phyloP scores from a whole-genome alignment of 106 monocot species.

The Amphibolis antarctica region DNA sequence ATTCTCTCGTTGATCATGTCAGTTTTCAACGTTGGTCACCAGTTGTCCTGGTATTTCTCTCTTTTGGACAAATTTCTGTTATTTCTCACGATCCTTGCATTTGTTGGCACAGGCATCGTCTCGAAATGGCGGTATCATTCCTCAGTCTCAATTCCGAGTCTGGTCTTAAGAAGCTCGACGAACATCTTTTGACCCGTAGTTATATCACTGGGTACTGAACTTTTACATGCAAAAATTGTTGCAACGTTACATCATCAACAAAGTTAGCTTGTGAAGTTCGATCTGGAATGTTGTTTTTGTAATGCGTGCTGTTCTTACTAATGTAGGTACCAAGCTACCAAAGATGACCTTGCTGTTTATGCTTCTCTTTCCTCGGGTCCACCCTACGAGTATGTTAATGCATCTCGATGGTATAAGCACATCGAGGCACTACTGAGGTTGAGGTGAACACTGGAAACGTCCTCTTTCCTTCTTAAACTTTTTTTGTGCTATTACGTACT shows the following conservation, averaged over 20 bases:
- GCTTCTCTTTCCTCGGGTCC: constrained; percentile 32
- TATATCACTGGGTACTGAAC: constrained; percentile 77
- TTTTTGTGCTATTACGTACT: not conserved
- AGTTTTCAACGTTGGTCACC: too few relatives aligned
- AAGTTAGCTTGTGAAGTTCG: not conserved
- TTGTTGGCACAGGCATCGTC: not conserved
- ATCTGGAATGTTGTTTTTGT: not conserved
- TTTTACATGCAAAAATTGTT: not conserved
- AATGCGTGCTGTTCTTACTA: not conserved
- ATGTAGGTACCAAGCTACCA: constrained; percentile 87
- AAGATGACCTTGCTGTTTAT: constrained; percentile 73
- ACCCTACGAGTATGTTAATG: constrained; percentile 52
- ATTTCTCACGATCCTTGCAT: too few relatives aligned
- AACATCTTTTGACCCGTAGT: constrained; percentile 77
- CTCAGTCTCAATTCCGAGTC: constrained; percentile 28
- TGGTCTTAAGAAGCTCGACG: constrained; percentile 82
- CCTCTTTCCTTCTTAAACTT: not conserved
- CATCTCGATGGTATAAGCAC: constrained; percentile 76
- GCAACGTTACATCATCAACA: not conserved
- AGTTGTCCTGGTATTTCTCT: too few relatives aligned
- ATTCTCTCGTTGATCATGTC: too few relatives aligned
- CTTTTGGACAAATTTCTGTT: too few relatives aligned
- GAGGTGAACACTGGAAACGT: constrained; percentile 21
- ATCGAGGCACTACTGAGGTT: constrained; percentile 75
- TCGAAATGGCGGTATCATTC: constrained; percentile 70